A percentile compares a stretch with the other conserved stretches of the same genome.
phyloP scores from a whole-genome alignment of 169 alveolate genomes.

The Cryptosporidium baileyi region DNA sequence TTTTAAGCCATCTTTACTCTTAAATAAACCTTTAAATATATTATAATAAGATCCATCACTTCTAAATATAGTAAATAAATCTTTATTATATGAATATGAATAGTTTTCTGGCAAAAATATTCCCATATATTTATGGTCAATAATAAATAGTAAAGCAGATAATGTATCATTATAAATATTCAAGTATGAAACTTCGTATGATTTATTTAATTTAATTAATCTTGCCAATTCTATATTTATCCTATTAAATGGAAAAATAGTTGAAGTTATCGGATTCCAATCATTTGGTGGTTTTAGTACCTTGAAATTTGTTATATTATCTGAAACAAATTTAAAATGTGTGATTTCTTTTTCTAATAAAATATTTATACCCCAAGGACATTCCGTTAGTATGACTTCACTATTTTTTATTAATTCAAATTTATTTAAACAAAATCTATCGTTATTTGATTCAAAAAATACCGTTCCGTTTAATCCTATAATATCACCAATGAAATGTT shows the following conservation, averaged over 20 bases:
- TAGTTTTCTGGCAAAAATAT: slow-evolving; percentile 23
- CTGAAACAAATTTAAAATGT: slow-evolving; percentile 21
- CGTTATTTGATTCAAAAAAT: background rate
- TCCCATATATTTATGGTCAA: slow-evolving; percentile 32
- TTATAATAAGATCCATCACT: slow-evolving; percentile 44
- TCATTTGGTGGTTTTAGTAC: slow-evolving; percentile 39
- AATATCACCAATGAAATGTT: slow-evolving; percentile 43
- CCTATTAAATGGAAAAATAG: slow-evolving; percentile 15
- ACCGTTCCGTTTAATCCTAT: slow-evolving; percentile 38
- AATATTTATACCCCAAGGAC: slow-evolving; percentile 53
- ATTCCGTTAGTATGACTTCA: slow-evolving; percentile 15
- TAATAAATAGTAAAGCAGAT: slow-evolving; percentile 25
- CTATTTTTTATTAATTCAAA: slow-evolving; percentile 19
- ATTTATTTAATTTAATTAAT: background rate
- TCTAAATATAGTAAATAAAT: background rate
- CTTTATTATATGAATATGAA: slow-evolving; percentile 17
- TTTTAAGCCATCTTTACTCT: slow-evolving; percentile 22
- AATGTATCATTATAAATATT: slow-evolving; percentile 36
- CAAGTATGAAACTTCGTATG: background rate
- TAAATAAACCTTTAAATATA: slow-evolving; percentile 14
- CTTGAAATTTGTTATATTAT: background rate
- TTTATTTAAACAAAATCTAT: slow-evolving; percentile 22
- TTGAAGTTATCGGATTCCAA: slow-evolving; percentile 58
- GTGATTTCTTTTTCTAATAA: slow-evolving; percentile 6
- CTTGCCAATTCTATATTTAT: background rate